Conservation (phyloP, 257 asterid genomes). For the Lycium barbarum region DNA sequence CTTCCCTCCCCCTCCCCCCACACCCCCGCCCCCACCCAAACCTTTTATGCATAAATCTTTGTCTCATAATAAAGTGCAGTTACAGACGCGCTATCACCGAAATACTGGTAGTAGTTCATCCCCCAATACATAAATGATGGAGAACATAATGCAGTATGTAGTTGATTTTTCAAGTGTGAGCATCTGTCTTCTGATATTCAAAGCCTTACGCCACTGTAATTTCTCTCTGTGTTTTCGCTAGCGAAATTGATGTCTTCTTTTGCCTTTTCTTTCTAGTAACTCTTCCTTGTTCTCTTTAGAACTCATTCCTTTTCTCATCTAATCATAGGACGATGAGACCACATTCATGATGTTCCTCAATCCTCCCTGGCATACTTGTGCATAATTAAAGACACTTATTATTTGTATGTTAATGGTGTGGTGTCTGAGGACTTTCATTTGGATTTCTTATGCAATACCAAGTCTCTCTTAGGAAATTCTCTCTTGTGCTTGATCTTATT, state of each 20-base stretch:
- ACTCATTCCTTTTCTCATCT: conserved; percentile 12
- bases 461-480: conserved; percentile 18
- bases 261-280: conserved; percentile 19
- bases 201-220: conserved; percentile 17
- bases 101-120: not conserved
- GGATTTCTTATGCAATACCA: not conserved
- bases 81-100: not conserved
- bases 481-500: not conserved
- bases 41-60: not conserved
- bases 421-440: conserved; percentile 21
- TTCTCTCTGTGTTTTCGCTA: not conserved
- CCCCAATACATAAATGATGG: conserved; percentile 10
- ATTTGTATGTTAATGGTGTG: not conserved
- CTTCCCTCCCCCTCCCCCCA: not conserved
- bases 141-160: not conserved
- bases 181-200: conserved; percentile 19
- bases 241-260: not conserved
- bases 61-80: not conserved
- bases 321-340: not conserved
- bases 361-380: conserved; percentile 10
- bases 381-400: not conserved
- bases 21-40: not conserved
- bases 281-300: not conserved
- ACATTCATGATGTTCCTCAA: conserved; percentile 18
- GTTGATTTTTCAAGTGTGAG: not conserved